Conservation (phyloP, 768 basidiomycete genomes). For the Leccinellum rugosiceps region DNA sequence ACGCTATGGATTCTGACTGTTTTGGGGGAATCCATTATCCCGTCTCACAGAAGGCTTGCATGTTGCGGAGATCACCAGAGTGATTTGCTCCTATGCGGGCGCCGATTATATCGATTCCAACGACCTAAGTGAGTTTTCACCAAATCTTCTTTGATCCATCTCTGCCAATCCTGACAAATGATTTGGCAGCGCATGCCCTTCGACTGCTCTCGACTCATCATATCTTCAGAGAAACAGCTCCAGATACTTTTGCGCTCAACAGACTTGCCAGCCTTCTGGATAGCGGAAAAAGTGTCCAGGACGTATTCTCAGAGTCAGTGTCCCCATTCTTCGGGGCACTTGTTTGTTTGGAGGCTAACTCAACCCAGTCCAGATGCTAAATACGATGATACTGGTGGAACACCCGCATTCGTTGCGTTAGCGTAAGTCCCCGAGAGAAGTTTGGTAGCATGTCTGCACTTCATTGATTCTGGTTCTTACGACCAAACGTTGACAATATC, state of each 20-base stretch:
- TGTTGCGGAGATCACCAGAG: conserved; percentile 18
- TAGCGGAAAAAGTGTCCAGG: conserved; percentile 54
- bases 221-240: conserved; percentile 63
- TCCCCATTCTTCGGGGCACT: not conserved
- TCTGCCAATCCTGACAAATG: not conserved
- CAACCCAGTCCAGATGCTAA: conserved; percentile 53
- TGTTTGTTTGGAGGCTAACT: conserved; percentile 1
- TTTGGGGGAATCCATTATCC: not conserved
- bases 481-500: conserved; percentile 2
- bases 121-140: conserved; percentile 14
- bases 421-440: conserved; percentile 41
- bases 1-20: not conserved
- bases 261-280: conserved; percentile 68
- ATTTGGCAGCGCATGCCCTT: conserved; percentile 57
- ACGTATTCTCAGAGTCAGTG: conserved; percentile 47
- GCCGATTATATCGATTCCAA: conserved; percentile 15
- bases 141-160: not conserved
- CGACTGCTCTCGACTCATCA: conserved; percentile 79
- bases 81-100: conserved; percentile 19
- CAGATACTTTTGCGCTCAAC: conserved; percentile 71
- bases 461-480: not conserved
- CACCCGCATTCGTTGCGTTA: conserved; percentile 67
- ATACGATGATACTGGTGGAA: conserved; percentile 62
- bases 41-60: conserved; percentile 17
- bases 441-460: not conserved